A percentile compares a stretch with the other conserved stretches of the same genome.
Conservation (phyloP, 805 yeast species). For the Ogataea sp. region DNA sequence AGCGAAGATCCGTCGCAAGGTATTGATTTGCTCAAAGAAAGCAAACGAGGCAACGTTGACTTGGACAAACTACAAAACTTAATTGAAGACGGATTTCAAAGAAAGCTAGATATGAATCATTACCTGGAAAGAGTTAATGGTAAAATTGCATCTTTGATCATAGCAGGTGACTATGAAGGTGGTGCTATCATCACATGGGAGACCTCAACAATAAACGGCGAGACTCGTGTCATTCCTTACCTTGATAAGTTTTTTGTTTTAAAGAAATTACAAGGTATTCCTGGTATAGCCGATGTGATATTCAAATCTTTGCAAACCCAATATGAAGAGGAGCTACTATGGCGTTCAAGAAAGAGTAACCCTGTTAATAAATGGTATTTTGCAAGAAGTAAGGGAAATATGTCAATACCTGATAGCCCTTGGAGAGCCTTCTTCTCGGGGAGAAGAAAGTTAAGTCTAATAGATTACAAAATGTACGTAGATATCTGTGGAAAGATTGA, state of each 20-base stretch:
- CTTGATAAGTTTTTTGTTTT: slow-evolving; percentile 92
- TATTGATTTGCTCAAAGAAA: slow-evolving; percentile 33
- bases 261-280: slow-evolving; percentile 75
- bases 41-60: slow-evolving; percentile 35
- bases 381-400: slow-evolving; percentile 74
- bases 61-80: slow-evolving; percentile 48
- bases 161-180: slow-evolving; percentile 94
- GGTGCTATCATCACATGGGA: slow-evolving; percentile 92
- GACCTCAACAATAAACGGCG: neutral
- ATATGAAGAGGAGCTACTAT: slow-evolving; percentile 67
- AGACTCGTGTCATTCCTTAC: slow-evolving; percentile 47
- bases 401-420: slow-evolving; percentile 32
- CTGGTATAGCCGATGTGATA: slow-evolving; percentile 89
- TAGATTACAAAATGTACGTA: slow-evolving; percentile 37
- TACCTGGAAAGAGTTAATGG: slow-evolving; percentile 62
- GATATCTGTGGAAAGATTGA: slow-evolving; percentile 48
- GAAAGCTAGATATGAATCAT: slow-evolving; percentile 52
- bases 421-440: slow-evolving; percentile 38
- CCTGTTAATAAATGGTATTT: slow-evolving; percentile 98
- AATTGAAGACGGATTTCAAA: slow-evolving; percentile 74
- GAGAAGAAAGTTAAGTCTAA: slow-evolving; percentile 17
- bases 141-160: slow-evolving; percentile 64
- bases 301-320: slow-evolving; percentile 69
- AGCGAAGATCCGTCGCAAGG: slow-evolving; percentile 23
- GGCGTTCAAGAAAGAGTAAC: slow-evolving; percentile 84